Conservation (phyloP, 2,329 filamentous ascomycete genomes). For the Ilyonectria destructans region DNA sequence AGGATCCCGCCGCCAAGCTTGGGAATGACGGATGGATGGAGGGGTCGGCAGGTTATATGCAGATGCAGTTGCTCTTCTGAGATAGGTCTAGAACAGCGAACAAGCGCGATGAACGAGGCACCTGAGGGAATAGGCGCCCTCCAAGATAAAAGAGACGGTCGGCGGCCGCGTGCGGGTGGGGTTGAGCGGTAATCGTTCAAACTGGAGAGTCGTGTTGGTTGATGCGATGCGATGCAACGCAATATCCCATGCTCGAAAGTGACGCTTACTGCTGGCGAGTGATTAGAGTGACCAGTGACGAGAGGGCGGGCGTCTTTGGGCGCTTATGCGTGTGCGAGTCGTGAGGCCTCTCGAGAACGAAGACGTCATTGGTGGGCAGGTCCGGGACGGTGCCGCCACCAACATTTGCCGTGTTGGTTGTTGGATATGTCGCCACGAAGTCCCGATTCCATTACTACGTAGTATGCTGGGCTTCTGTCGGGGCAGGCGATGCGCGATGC, state of each 20-base stretch:
- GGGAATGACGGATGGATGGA: slow-evolving; percentile 10
- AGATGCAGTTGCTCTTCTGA: slow-evolving; percentile 2
- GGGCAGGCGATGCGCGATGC: background rate
- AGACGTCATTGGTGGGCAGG: slow-evolving; percentile 30
- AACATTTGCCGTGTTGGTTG: background rate
- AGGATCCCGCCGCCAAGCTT: slow-evolving; percentile 19
- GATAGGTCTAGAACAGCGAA: slow-evolving; percentile 16
- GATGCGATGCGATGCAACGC: slow-evolving; percentile 20
- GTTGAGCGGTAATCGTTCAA: slow-evolving; percentile 32
- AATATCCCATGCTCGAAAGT: slow-evolving; percentile 19
- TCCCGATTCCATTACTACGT: background rate
- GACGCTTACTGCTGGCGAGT: slow-evolving; percentile 21
- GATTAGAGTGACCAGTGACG: background rate
- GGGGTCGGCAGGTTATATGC: slow-evolving; percentile 31
- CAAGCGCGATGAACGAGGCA: slow-evolving; percentile 46
- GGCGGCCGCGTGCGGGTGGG: slow-evolving; percentile 32
- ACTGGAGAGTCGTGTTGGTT: slow-evolving; percentile 3
- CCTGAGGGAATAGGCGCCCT: slow-evolving; percentile 12
- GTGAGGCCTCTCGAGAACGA: slow-evolving; percentile 46
- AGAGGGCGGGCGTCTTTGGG: slow-evolving; percentile 44
- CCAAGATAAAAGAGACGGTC: slow-evolving; percentile 14
- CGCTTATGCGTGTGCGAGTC: slow-evolving; percentile 45
- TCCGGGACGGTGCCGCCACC: slow-evolving; percentile 22
- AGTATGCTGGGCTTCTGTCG: background rate
- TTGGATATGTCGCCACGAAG: background rate